Base-by-base conservation (phyloP, 768 basidiomycete genomes). In the Amanita muscaria region DNA sequence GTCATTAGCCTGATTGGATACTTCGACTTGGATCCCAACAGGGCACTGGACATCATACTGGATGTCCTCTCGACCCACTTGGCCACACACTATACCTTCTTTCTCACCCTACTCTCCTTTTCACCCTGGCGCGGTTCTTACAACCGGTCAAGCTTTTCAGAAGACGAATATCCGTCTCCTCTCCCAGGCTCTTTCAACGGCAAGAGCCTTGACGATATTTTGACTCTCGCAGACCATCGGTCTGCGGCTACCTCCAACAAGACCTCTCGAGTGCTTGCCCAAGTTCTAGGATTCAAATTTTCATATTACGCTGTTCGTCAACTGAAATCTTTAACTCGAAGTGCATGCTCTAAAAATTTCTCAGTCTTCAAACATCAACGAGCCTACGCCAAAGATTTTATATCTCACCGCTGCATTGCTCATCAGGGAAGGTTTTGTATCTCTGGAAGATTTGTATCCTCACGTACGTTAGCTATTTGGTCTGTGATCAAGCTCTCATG, bases 231-330 rank as follows among this genome's bases (percentile, higher is more conserved):
- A 1, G 79, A 86, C 53, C 56, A 53, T 27, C 33, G 24, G 4
- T 57, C 56, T 35, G 53, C 62, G 14, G 49, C 39, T 32, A 37
- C 45, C 5, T 35, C 51, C 43, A 47, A 53, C 19, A 42, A 42
- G 36, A 49, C 54, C 40, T 69, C 80, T 19, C 72, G 77, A 40
- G 83, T 88, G 16, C 65, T 88, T 45, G 83, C 89, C 11, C 92
- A 99, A 64, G 87, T 98, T 5, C 68, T 99, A 16, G 96, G 96
- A n/a, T 98, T 98, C 74, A 99, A 99, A 63, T 94, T 96, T 55
- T 73, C 76, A 7, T 81, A 83, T 59, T 93, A 94, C 62, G 84
- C 93, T 66, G 93, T 91, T 51, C 38, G 74, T 54, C 19, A 18
- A 38, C 14, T 16, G 31, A 31, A 34, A 15, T 23, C 18, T 7